These are phyloP conservation scores for Beauveria rudraprayagi DNA, from an alignment of 2,329 filamentous ascomycete species.

Conservation along the genomic window DNA sequence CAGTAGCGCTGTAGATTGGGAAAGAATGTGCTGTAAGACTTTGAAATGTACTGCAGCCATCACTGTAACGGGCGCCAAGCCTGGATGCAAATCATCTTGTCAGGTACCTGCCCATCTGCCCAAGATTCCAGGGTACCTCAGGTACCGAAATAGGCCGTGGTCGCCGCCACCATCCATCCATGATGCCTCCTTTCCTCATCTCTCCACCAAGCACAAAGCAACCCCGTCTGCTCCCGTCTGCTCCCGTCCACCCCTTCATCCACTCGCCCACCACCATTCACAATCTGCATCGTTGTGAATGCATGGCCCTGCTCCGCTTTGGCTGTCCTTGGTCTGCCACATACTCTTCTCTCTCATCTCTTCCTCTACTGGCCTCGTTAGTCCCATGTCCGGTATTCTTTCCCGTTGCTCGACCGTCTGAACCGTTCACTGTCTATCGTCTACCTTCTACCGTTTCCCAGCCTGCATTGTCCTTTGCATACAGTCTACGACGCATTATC, in stretches of 20 bases:
- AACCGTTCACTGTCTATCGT: no score
- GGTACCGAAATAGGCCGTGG: neutral
- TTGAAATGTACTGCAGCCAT: neutral
- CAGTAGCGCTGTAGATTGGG: neutral
- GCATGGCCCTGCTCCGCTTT: conserved; percentile 9
- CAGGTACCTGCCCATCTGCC: no score
- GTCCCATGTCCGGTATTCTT: conserved; percentile 1
- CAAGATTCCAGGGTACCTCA: no score
- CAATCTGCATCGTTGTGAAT: conserved; percentile 5
- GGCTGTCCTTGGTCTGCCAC: neutral
- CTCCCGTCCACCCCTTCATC: neutral
- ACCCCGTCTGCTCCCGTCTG: neutral
- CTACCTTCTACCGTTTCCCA: neutral
- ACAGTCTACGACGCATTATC: neutral
- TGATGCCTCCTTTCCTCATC: neutral
- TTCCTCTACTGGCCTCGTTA: conserved; percentile 2
- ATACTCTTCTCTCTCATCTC: neutral
- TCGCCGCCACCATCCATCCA: neutral
- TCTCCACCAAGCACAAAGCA: neutral
- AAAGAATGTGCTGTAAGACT: no score
- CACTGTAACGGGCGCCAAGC: neutral
- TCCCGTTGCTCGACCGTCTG: neutral
- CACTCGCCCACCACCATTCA: neutral
- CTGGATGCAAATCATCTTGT: no score
- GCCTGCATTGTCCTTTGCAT: neutral